Conservation (phyloP, 306 rosid species). For the Trifolium pratense region DNA sequence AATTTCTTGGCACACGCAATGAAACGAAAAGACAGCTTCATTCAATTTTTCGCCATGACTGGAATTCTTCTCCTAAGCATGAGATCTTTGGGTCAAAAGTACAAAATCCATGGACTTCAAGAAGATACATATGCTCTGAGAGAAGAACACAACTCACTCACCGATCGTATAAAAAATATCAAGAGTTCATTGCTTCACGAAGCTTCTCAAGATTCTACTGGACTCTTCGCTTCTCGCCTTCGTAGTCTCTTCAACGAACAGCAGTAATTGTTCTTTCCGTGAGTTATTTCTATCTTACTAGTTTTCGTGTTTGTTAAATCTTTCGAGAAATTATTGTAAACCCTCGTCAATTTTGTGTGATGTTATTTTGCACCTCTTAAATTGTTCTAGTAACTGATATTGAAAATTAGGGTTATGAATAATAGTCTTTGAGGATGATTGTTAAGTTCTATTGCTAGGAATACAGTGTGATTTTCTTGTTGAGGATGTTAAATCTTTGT, state of each 20-base stretch:
- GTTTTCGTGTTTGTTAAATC: conserved; percentile 1
- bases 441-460: conserved; percentile 2
- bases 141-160: conserved; percentile 54
- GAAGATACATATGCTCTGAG: conserved; percentile 66
- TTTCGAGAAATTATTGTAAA: not conserved
- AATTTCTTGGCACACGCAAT: conserved; percentile 50
- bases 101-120: conserved; percentile 64
- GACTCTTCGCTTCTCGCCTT: conserved; percentile 72
- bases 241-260: conserved; percentile 64
- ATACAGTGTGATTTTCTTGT: not conserved
- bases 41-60: conserved; percentile 78
- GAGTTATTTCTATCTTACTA: not conserved
- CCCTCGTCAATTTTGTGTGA: not conserved
- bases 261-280: conserved; percentile 32
- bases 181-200: conserved; percentile 67
- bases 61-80: conserved; percentile 74
- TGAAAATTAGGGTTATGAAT: conserved; percentile 15
- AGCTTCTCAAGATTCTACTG: conserved; percentile 80
- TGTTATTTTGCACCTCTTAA: not conserved
- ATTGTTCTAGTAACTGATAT: not conserved
- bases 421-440: not conserved
- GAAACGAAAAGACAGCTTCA: conserved; percentile 72
- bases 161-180: conserved; percentile 58
- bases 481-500: conserved; percentile 12
- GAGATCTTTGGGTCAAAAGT: conserved; percentile 83